Conservation (phyloP, 2,329 filamentous ascomycete genomes). For the Cytospora mali region DNA sequence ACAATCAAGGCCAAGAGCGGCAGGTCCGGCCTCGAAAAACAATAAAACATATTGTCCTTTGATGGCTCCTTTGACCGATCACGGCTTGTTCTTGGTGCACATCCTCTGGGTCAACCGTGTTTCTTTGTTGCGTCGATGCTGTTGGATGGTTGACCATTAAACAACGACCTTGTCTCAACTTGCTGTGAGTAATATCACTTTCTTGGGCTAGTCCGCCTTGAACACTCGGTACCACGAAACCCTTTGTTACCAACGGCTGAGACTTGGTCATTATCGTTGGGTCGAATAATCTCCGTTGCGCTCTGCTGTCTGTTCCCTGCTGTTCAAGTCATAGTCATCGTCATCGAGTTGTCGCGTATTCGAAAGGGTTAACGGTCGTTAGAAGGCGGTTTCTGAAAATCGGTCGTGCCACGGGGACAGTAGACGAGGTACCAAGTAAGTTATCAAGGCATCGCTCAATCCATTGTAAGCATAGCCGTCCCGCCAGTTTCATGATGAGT, state of each 20-base stretch:
- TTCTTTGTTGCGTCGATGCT: conserved; percentile 6
- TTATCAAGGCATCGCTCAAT: conserved; percentile 16
- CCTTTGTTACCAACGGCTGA: not conserved
- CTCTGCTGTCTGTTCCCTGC: not conserved
- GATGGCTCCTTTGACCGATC: conserved; percentile 13
- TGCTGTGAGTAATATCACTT: not conserved
- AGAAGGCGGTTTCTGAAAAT: not conserved
- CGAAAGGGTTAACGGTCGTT: not conserved
- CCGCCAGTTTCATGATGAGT: conserved; percentile 15
- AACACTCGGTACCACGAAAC: not conserved
- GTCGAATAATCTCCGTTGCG: not conserved
- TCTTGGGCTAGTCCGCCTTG: conserved; percentile 1
- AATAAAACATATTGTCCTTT: conserved; percentile 9
- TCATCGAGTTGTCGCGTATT: not conserved
- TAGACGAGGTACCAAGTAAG: conserved; percentile 7
- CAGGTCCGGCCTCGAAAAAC: not conserved
- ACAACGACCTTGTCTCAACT: conserved; percentile 6
- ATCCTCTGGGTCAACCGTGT: not conserved
- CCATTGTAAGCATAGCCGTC: conserved; percentile 23
- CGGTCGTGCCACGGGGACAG: conserved; percentile 13
- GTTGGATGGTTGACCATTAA: not conserved
- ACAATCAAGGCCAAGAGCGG: not conserved
- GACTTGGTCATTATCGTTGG: not conserved
- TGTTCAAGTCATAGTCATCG: conserved; percentile 13
- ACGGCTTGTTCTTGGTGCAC: not conserved